Evolutionary conservation across 768 basidiomycete species (phyloP), one percentile per base, ranked within the genome.

Genomic region (Suillus hirtellus): DNA sequence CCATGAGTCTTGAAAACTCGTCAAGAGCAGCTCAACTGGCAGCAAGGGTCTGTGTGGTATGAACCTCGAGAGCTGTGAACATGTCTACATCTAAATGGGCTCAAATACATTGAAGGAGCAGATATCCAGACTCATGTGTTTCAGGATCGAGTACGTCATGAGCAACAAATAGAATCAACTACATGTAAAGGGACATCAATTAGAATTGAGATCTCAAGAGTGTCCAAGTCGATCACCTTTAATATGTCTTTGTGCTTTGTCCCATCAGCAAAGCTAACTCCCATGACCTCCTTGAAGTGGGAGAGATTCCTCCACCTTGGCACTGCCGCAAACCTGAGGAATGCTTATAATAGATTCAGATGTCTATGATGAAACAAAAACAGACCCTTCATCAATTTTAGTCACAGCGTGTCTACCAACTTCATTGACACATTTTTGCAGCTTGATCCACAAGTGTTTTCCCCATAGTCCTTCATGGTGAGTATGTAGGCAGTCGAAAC

Each of bases 181-280:
- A 55, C 37, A 12, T 43, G 42, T 43, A 43, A 43, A 63, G 52
- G 27, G 42, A 43, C 42, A 43, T 49, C 15, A 34, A 19, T 14
- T 44, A 47, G 9, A 37, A 17, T 27, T 27, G 59, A 59, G 31
- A 31, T n/a, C 15, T 43, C 17, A 42, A 58, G 44, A 24, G 24
- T 53, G 31, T 58, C 21, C 5, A 47, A 38, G 60, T 35, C 21
- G 21, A 53, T 53, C 27, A 35, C 52, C 35, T 27, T 35, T 24
- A 69, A 66, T 19, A 79, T 70, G 62, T 79, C 76, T 60, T 76
- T 75, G 49, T 70, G 72, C 63, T 80, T 79, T 15, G 65, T 62
- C 3, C 52, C n/a, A 17, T 35, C 52, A 53, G 52, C 6, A 8
- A 27, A 53, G 27, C 35, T 53, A 53, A 27, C 12, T 53, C 35